A percentile compares a stretch with the other conserved stretches of the same genome.
Conservation (phyloP, 2,329 filamentous ascomycete species). For the Lasiodiplodia theobromae region DNA sequence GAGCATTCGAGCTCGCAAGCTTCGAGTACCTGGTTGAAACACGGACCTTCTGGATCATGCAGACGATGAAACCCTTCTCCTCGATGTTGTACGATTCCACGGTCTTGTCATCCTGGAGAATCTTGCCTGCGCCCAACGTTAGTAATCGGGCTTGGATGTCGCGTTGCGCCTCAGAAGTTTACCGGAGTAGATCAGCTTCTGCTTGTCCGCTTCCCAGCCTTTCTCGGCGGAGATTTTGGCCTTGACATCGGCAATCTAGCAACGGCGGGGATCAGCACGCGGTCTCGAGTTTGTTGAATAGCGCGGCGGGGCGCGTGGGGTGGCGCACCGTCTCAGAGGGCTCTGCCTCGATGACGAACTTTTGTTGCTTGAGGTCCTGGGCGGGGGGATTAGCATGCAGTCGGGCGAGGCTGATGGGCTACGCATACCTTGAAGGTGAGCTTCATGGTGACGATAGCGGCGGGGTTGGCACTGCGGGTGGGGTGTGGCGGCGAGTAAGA, state of each 20-base stretch:
- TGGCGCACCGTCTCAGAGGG: slow-evolving; percentile 81
- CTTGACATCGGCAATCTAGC: slow-evolving; percentile 86
- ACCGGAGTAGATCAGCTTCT: slow-evolving; percentile 99
- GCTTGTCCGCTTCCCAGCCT: slow-evolving; percentile 87
- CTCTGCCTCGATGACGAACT: slow-evolving; percentile 95
- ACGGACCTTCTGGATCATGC: slow-evolving; percentile 93
- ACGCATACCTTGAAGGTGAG: slow-evolving; percentile 71
- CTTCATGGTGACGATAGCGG: slow-evolving; percentile 61
- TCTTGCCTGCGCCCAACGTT: slow-evolving; percentile 74
- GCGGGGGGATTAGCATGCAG: slow-evolving; percentile 27
- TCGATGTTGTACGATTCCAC: slow-evolving; percentile 98
- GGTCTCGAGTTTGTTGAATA: slow-evolving; percentile 14
- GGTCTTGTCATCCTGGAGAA: slow-evolving; percentile 95
- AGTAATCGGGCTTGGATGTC: slow-evolving; percentile 16
- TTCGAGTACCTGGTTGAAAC: not conserved
- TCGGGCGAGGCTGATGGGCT: slow-evolving; percentile 28
- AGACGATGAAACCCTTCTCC: slow-evolving; percentile 99
- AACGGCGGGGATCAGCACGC: slow-evolving; percentile 32
- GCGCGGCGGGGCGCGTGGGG: slow-evolving; percentile 34
- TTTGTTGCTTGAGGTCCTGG: slow-evolving; percentile 97
- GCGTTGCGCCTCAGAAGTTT: slow-evolving; percentile 35
- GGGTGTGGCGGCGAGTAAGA: slow-evolving; percentile 30
- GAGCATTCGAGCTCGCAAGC: slow-evolving; percentile 31
- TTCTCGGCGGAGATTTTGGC: slow-evolving; percentile 91
- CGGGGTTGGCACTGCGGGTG: slow-evolving; percentile 25